A percentile compares a stretch with the other conserved stretches of the same genome.
Conservation (phyloP, 805 yeast species). For the Wickerhamiella parazyma region DNA sequence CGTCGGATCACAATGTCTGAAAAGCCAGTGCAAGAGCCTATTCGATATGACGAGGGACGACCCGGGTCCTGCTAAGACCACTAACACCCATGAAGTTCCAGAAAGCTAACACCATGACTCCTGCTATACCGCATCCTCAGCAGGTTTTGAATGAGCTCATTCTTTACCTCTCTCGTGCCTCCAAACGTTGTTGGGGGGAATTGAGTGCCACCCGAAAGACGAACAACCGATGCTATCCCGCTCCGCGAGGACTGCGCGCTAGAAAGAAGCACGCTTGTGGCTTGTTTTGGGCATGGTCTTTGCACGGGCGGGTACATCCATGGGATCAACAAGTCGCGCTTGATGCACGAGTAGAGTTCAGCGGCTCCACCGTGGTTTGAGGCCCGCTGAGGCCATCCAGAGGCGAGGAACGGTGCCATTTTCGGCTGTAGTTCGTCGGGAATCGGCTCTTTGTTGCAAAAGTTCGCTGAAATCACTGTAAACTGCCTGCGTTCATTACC, state of each 20-base stretch:
- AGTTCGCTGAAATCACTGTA: not conserved
- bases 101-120: not conserved
- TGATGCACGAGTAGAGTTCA: not conserved
- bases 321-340: not conserved
- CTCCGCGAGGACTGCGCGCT: not conserved
- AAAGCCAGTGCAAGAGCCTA: no score
- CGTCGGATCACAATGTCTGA: no score
- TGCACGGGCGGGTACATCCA: not conserved
- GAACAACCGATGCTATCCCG: not conserved
- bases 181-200: not conserved
- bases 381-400: not conserved
- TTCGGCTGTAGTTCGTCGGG: not conserved
- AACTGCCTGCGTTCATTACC: not conserved
- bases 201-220: not conserved
- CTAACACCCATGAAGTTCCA: not conserved
- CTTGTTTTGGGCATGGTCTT: not conserved
- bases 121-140: not conserved
- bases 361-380: not conserved
- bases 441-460: not conserved
- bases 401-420: not conserved
- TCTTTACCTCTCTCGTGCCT: not conserved
- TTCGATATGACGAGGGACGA: no score
- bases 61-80: no score
- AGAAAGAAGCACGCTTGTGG: not conserved
- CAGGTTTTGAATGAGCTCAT: not conserved